A percentile compares a stretch with the other conserved stretches of the same genome.
Evolutionary conservation across 1,284 basidiomycete species (phyloP).

Genomic region (Pyrrhoderma lamaoense): DNA sequence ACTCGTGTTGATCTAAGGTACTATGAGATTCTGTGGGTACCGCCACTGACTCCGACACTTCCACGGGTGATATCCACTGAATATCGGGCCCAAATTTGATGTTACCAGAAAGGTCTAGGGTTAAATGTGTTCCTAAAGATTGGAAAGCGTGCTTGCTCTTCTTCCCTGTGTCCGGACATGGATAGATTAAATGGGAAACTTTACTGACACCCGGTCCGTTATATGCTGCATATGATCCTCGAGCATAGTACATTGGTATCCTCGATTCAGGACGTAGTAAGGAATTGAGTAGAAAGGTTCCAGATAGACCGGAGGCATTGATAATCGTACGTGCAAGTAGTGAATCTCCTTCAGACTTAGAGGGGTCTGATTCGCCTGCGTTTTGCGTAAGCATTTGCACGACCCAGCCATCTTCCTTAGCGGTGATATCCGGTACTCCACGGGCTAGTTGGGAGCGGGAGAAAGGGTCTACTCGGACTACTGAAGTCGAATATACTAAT

Average conservation of each 20-base stretch:
- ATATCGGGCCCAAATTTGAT: constrained; percentile 93
- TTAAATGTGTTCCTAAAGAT: constrained; percentile 86
- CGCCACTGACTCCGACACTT: not conserved
- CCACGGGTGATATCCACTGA: constrained; percentile 66
- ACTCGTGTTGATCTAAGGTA: constrained; percentile 23
- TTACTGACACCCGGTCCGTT: constrained; percentile 62
- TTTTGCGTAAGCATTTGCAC: constrained; percentile 56
- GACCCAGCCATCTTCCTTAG: constrained; percentile 56
- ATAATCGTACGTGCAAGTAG: constrained; percentile 83
- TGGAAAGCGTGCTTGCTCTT: constrained; percentile 56
- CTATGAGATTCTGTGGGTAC: constrained; percentile 1
- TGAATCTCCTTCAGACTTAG: constrained; percentile 39
- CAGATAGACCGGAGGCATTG: constrained; percentile 83
- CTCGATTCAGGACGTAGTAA: constrained; percentile 49
- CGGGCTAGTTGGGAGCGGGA: constrained; percentile 23
- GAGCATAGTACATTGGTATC: constrained; percentile 68
- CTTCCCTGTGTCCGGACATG: constrained; percentile 60
- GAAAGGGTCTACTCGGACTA: constrained; percentile 79
- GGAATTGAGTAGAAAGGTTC: constrained; percentile 64
- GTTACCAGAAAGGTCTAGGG: constrained; percentile 81
- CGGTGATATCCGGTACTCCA: constrained; percentile 25
- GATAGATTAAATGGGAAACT: constrained; percentile 81
- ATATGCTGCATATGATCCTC: constrained; percentile 85
- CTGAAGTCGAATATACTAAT: constrained; percentile 75
- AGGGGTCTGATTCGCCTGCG: constrained; percentile 34